Base-by-base conservation (phyloP, 1,284 basidiomycete genomes). In the Leccinum holopus region DNA sequence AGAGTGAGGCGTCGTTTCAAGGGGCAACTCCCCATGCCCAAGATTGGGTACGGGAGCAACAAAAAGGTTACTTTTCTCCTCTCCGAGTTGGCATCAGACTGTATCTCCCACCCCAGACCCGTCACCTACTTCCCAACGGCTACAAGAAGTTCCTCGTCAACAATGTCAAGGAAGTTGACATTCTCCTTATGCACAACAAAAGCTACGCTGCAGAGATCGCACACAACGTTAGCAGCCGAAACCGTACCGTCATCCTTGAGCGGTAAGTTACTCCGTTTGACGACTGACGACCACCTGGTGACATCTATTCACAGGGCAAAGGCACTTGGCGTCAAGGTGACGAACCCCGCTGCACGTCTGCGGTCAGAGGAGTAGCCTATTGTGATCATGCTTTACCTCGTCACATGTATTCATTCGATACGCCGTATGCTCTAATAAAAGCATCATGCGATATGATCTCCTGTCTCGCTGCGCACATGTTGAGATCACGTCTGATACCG, bases 171-270 rank as follows among this genome's bases (percentile, higher is more conserved):
- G 95, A 98, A 78, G 80, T 98, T 69, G 94, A 98, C 74, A 86
- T 98, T 70, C 88, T 98, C 66, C 82, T 98, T 63, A 96, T 98
- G 95, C 96, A 99, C 88, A 97, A 96, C 88, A 93, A 93, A 84
- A 91, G 84, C 75, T 99, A 92, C 78, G 91, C 96, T 65, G 97
- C 96, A 66, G 94, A 96, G 80, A 94, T 99, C 74, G 97, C 97
- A 63, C 96, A 98, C 86, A 93, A 90, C 76, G 96, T 99, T 72
- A 94, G 91, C 82, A 93, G 92, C 83, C 92, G 95, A 79, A 98
- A 99, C 87, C 94, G 97, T 74, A 90, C 91, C 66, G 82, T 87
- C 69, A 97, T 99, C 73, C 84, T 99, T 66, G 94, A 95, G 80
- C 86, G 92, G 92, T 92, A 66, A 37, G 85, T 75, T 55, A 5